A percentile compares a stretch with the other conserved stretches of the same genome.
Evolutionary conservation across 2,329 filamentous ascomycete genomes (phyloP).

Genomic region (Colletotrichum kahawae): DNA sequence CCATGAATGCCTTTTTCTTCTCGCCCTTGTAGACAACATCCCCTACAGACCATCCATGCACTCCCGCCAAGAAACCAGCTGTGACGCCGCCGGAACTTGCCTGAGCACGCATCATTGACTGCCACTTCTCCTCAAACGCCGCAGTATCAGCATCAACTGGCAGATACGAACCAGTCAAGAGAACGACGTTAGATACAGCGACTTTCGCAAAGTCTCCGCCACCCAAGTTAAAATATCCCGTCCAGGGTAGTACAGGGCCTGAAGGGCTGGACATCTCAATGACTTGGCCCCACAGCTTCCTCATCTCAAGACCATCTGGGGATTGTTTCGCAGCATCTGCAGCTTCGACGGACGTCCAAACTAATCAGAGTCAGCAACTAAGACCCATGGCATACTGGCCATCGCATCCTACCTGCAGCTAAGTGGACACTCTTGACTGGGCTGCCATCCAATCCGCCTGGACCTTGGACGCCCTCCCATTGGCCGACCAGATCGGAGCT

Average conservation of each 20-base stretch:
- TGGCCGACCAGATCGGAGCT: neutral
- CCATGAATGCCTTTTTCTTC: neutral
- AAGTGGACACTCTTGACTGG: neutral
- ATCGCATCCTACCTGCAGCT: neutral
- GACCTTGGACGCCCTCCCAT: neutral
- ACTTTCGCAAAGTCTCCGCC: neutral
- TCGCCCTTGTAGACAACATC: neutral
- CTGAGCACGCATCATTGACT: neutral
- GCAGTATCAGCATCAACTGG: neutral
- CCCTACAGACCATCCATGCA: neutral
- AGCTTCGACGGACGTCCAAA: neutral
- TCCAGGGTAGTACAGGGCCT: neutral
- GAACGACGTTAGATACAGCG: neutral
- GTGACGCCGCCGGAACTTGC: neutral
- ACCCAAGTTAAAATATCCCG: neutral
- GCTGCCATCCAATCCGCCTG: neutral
- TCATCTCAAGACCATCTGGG: neutral
- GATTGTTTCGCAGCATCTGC: neutral
- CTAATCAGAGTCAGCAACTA: neutral
- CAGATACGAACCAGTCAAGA: neutral
- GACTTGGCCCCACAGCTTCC: neutral
- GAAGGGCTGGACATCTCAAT: neutral
- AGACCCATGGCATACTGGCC: rapidly evolving
- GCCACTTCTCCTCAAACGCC: neutral
- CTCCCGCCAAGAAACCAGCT: neutral